phyloP scores from a whole-genome alignment of 352 stramenopile species.

The Globisporangium ultimum region DNA sequence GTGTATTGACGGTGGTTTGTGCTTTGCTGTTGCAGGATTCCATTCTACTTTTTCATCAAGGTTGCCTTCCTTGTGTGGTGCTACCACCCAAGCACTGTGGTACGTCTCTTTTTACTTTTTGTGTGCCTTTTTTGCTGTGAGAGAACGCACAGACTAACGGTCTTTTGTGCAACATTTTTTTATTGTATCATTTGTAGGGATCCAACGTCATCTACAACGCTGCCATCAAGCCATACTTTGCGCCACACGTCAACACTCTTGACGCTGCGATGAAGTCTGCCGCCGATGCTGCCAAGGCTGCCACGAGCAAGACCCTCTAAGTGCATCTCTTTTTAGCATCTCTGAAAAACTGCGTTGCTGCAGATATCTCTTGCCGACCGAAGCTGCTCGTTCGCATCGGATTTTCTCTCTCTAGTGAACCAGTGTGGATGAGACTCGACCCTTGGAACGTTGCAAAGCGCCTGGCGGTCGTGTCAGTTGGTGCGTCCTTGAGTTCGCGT shows the following conservation, averaged over 20 bases:
- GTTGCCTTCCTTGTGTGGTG: constrained; percentile 83
- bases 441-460: too few relatives aligned
- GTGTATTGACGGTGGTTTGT: neutral
- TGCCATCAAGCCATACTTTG: constrained; percentile 83
- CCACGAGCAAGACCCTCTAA: constrained; percentile 39
- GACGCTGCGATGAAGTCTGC: constrained; percentile 61
- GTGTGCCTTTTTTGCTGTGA: too few relatives aligned
- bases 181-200: constrained; percentile 28
- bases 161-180: neutral
- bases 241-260: constrained; percentile 62
- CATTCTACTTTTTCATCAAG: constrained; percentile 89
- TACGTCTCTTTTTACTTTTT: constrained; percentile 16
- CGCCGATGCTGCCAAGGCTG: constrained; percentile 42
- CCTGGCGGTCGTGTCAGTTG: too few relatives aligned
- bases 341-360: neutral
- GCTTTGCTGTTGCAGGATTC: constrained; percentile 35
- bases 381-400: too few relatives aligned
- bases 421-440: too few relatives aligned
- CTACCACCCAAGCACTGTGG: constrained; percentile 75
- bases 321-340: constrained; percentile 8
- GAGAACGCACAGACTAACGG: neutral
- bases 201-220: constrained; percentile 82
- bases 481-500: too few relatives aligned
- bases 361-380: neutral
- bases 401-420: too few relatives aligned